These are phyloP conservation scores for Macrocybe sp. DNA, from an alignment of 1,284 basidiomycete genomes.

Conservation along the genomic window DNA sequence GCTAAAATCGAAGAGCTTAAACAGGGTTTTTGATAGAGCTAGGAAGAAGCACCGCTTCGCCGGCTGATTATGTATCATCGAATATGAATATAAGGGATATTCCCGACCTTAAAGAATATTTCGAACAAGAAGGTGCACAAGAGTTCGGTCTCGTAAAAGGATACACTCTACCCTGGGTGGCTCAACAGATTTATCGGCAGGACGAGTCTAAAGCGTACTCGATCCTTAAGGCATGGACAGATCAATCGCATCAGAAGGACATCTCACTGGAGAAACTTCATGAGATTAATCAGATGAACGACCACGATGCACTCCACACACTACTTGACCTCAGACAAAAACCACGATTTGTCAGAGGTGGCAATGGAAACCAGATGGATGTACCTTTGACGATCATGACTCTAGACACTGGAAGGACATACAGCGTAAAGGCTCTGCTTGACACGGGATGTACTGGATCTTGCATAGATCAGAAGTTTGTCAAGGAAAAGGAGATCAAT, in stretches of 20 bases:
- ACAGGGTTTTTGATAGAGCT: no score
- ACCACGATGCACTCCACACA: not conserved
- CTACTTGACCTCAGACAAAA: not conserved
- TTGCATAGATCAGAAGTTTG: conserved; percentile 14
- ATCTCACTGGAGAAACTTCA: not conserved
- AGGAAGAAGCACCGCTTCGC: no score
- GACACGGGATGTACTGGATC: conserved; percentile 16
- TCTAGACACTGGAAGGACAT: conserved; percentile 9
- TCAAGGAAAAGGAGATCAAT: conserved; percentile 7
- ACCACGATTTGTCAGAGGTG: not conserved
- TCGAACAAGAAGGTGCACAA: not conserved
- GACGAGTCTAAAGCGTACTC: not conserved
- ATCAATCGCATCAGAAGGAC: not conserved
- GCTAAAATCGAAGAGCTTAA: no score
- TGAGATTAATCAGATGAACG: not conserved
- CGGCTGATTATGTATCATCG: no score
- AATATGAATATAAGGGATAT: not conserved
- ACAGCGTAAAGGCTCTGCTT: not conserved
- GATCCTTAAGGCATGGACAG: not conserved
- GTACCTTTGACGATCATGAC: conserved; percentile 1
- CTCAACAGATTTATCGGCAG: not conserved
- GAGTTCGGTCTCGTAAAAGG: not conserved
- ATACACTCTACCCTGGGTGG: not conserved
- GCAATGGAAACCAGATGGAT: not conserved
- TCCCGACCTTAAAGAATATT: not conserved